phyloP scores from a whole-genome alignment of 139 green algal genomes.

The Chlorella vulgaris region DNA sequence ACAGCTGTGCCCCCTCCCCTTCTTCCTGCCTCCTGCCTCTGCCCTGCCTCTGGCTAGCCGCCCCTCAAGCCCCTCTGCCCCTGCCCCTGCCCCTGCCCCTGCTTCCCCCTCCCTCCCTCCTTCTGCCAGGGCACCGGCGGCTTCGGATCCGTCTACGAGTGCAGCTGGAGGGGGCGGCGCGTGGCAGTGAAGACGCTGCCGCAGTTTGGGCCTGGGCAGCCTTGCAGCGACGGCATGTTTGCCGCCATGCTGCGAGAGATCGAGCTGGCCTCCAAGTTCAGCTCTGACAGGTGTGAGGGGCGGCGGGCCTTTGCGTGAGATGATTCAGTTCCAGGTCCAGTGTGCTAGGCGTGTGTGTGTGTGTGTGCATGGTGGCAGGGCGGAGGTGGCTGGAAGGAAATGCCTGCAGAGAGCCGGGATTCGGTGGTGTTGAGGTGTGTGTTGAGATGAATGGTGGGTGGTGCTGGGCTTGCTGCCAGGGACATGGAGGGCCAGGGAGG shows the following conservation, averaged over 20 bases:
- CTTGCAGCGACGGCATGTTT: slow-evolving; percentile 29
- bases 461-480: too few relatives aligned
- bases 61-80: not conserved
- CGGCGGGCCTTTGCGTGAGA: too few relatives aligned
- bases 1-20: not conserved
- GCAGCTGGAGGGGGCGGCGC: slow-evolving; percentile 52
- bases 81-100: not conserved
- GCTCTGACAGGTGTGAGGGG: slow-evolving; percentile 34
- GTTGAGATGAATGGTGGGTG: too few relatives aligned
- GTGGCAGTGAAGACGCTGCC: slow-evolving; percentile 81
- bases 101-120: too few relatives aligned
- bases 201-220: slow-evolving; percentile 19
- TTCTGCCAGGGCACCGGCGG: slow-evolving; percentile 68
- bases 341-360: too few relatives aligned
- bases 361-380: too few relatives aligned
- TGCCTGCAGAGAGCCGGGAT: too few relatives aligned
- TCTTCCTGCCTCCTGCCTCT: not conserved
- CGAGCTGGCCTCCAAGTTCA: slow-evolving; percentile 61
- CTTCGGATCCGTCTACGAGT: slow-evolving; percentile 78
- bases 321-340: too few relatives aligned
- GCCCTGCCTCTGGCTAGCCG: not conserved
- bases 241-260: slow-evolving; percentile 72
- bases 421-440: too few relatives aligned
- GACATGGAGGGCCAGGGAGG: too few relatives aligned
- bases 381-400: too few relatives aligned